These are phyloP conservation scores for Hypsizygus marmoreus DNA, from an alignment of 768 basidiomycete species.

Conservation along the genomic window DNA sequence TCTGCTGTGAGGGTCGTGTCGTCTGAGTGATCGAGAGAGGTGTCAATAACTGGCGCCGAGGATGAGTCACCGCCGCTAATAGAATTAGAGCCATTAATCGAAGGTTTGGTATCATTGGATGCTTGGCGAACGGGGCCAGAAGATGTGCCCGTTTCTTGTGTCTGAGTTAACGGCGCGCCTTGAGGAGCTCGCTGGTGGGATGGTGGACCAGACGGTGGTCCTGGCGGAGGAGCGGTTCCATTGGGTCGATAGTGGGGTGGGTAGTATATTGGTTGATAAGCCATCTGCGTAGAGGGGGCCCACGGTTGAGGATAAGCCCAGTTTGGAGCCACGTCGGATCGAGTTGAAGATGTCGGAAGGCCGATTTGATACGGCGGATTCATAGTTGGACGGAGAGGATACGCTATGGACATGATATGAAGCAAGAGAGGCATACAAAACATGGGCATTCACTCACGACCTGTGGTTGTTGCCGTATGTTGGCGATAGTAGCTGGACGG, in stretches of 20 bases:
- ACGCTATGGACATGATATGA: slow-evolving; percentile 29
- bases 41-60: slow-evolving; percentile 22
- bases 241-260: slow-evolving; percentile 53
- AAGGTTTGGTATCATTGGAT: slow-evolving; percentile 2
- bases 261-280: slow-evolving; percentile 40
- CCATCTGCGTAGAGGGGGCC: slow-evolving; percentile 35
- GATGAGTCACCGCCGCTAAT: not conserved
- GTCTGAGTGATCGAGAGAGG: slow-evolving; percentile 24
- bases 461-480: slow-evolving; percentile 52
- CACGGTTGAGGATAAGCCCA: slow-evolving; percentile 45
- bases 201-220: slow-evolving; percentile 18
- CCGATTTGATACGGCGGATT: slow-evolving; percentile 47
- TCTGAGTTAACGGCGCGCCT: slow-evolving; percentile 1
- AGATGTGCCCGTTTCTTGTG: slow-evolving; percentile 5
- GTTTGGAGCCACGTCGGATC: slow-evolving; percentile 40
- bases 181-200: slow-evolving; percentile 7
- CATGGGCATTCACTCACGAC: slow-evolving; percentile 30
- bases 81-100: not conserved
- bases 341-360: slow-evolving; percentile 56
- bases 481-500: slow-evolving; percentile 67
- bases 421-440: slow-evolving; percentile 7
- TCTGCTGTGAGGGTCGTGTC: slow-evolving; percentile 24
- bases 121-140: slow-evolving; percentile 5
- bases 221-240: slow-evolving; percentile 18
- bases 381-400: slow-evolving; percentile 44